A percentile compares a stretch with the other conserved stretches of the same genome.
These are phyloP conservation scores for Suillus hirtellus DNA, from an alignment of 768 basidiomycete species.

Conservation along the genomic window DNA sequence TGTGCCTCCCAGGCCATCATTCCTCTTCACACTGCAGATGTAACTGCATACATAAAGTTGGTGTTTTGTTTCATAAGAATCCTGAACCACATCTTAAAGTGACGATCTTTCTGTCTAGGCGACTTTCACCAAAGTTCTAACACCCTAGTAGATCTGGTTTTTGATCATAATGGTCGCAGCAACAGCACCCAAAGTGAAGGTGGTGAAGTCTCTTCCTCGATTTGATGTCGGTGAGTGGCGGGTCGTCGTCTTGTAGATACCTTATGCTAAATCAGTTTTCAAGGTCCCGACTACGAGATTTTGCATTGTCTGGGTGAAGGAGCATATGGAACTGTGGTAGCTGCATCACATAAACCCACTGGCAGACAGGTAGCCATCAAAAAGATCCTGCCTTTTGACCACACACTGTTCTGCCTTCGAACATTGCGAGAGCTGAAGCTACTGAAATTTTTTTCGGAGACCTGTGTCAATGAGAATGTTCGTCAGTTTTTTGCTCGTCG, in stretches of 20 bases:
- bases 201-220: slow-evolving; percentile 65
- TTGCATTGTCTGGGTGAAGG: slow-evolving; percentile 80
- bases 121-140: too few relatives aligned
- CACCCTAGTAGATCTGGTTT: neutral
- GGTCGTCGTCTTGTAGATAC: neutral
- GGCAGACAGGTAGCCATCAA: slow-evolving; percentile 91
- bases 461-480: slow-evolving; percentile 81
- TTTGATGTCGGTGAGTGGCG: slow-evolving; percentile 62
- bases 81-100: neutral
- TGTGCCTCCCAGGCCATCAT: slow-evolving; percentile 1
- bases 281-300: slow-evolving; percentile 74
- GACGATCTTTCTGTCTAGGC: neutral
- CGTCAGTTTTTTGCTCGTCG: slow-evolving; percentile 17
- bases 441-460: slow-evolving; percentile 79
- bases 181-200: slow-evolving; percentile 37
- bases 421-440: slow-evolving; percentile 92
- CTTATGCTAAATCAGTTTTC: slow-evolving; percentile 13
- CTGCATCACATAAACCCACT: slow-evolving; percentile 81
- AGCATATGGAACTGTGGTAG: slow-evolving; percentile 88
- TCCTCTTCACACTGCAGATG: slow-evolving; percentile 9
- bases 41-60: neutral
- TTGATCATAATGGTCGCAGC: slow-evolving; percentile 10
- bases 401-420: slow-evolving; percentile 86
- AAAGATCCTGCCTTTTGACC: slow-evolving; percentile 93
- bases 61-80: neutral